phyloP scores from a whole-genome alignment of 2,329 filamentous ascomycete species.

The Cladophialophora yegresii region DNA sequence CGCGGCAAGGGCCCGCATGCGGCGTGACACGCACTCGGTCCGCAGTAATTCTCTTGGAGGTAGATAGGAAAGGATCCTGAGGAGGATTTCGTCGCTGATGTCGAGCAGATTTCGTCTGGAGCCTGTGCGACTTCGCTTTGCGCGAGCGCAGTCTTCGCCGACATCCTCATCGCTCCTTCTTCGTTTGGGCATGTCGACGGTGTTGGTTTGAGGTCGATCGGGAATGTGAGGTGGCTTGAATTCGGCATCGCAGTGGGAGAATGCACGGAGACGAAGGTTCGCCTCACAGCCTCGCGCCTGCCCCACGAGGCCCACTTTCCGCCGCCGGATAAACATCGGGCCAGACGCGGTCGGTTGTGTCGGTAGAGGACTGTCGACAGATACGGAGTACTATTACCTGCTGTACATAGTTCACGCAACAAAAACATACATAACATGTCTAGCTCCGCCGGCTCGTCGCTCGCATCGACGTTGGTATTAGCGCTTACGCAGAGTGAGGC shows the following conservation, averaged over 20 bases:
- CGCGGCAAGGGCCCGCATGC: conserved; percentile 69
- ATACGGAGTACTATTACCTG: background rate
- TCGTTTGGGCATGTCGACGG: conserved; percentile 25
- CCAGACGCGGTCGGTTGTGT: background rate
- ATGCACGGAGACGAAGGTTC: background rate
- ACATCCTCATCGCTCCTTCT: conserved; percentile 24
- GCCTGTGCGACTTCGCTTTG: conserved; percentile 28
- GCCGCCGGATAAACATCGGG: background rate
- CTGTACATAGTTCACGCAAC: background rate
- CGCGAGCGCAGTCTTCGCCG: background rate
- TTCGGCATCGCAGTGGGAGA: background rate
- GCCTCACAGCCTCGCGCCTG: background rate
- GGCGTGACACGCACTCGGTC: conserved; percentile 70
- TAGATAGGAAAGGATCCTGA: conserved; percentile 81
- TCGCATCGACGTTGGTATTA: conserved; percentile 22
- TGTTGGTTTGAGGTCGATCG: background rate
- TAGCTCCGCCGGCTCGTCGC: background rate
- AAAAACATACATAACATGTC: conserved; percentile 1
- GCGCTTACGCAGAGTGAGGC: conserved; percentile 38
- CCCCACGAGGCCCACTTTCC: conserved; percentile 1
- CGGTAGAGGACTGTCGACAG: background rate
- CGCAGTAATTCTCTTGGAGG: conserved; percentile 67
- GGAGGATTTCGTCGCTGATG: conserved; percentile 82
- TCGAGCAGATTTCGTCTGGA: conserved; percentile 56
- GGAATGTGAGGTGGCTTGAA: background rate